Conservation (phyloP, 1,284 basidiomycete genomes). For the Tetrapyrgos nigripes region DNA sequence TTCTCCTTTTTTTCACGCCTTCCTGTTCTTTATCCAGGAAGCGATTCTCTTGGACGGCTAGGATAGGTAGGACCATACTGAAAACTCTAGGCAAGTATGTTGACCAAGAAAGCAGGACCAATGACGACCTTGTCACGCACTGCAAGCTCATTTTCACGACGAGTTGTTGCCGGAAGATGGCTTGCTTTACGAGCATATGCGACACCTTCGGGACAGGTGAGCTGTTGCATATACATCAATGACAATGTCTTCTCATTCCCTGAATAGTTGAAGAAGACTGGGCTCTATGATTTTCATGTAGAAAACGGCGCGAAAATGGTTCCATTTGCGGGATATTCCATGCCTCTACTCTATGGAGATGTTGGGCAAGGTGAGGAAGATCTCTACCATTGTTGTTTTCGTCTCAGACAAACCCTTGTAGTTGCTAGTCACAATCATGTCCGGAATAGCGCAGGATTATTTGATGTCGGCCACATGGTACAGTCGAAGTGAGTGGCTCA, state of each 20-base stretch:
- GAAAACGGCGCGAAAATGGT: constrained; percentile 93
- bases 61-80: no score
- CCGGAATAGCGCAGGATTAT: constrained; percentile 84
- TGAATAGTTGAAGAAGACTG: constrained; percentile 62
- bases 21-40: no score
- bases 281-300: constrained; percentile 92
- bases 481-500: constrained; percentile 69
- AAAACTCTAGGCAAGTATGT: no score
- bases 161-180: background rate
- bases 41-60: no score
- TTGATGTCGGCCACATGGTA: constrained; percentile 99
- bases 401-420: constrained; percentile 37
- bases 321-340: constrained; percentile 93
- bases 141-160: background rate
- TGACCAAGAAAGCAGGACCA: no score
- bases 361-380: constrained; percentile 75
- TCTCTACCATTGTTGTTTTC: background rate
- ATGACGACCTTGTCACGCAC: background rate
- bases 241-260: background rate
- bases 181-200: background rate
- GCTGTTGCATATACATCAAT: no score
- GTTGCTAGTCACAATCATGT: constrained; percentile 94
- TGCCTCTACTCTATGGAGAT: constrained; percentile 90
- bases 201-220: background rate
- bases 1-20: no score